Conservation (phyloP, 345 rosid species). For the Citrus mangshanensis region DNA sequence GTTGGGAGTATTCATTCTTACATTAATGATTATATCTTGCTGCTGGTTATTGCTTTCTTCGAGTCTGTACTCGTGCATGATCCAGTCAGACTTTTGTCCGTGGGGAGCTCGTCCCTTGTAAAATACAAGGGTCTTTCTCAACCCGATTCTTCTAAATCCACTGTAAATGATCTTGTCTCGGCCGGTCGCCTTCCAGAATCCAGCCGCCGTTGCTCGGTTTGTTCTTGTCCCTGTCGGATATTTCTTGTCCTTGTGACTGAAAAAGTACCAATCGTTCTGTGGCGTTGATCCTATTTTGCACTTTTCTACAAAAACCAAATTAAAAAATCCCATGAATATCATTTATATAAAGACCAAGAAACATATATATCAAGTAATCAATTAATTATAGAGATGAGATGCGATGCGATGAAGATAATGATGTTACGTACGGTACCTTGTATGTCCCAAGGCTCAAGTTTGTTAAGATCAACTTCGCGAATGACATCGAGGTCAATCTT, state of each 20-base stretch:
- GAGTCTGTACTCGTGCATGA: conserved; percentile 96
- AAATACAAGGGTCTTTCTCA: conserved; percentile 91
- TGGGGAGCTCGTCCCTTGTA: conserved; percentile 96
- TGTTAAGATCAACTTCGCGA: conserved; percentile 97
- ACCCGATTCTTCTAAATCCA: conserved; percentile 65
- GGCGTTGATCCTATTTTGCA: conserved; percentile 93
- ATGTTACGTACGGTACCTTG: conserved; percentile 50
- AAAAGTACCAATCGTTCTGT: conserved; percentile 97
- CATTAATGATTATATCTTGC: conserved; percentile 25
- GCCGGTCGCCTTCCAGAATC: conserved; percentile 99
- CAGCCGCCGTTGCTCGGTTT: conserved; percentile 87
- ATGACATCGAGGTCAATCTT: conserved; percentile 95
- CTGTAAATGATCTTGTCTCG: conserved; percentile 90
- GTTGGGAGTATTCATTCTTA: conserved; percentile 23
- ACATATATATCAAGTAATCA: neutral
- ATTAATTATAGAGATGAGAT: neutral
- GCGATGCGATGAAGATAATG: too few relatives aligned
- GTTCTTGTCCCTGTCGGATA: conserved; percentile 97
- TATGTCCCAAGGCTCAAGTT: conserved; percentile 99
- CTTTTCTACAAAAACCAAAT: conserved; percentile 45
- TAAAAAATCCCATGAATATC: neutral
- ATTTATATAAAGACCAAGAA: too few relatives aligned
- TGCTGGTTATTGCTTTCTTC: conserved; percentile 46
- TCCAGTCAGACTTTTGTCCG: conserved; percentile 97
- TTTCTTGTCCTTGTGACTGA: conserved; percentile 96